A percentile compares a stretch with the other conserved stretches of the same genome.
These are phyloP conservation scores for Ichthyophthirius multifiliis DNA, from an alignment of 169 alveolate genomes.

Conservation along the genomic window DNA sequence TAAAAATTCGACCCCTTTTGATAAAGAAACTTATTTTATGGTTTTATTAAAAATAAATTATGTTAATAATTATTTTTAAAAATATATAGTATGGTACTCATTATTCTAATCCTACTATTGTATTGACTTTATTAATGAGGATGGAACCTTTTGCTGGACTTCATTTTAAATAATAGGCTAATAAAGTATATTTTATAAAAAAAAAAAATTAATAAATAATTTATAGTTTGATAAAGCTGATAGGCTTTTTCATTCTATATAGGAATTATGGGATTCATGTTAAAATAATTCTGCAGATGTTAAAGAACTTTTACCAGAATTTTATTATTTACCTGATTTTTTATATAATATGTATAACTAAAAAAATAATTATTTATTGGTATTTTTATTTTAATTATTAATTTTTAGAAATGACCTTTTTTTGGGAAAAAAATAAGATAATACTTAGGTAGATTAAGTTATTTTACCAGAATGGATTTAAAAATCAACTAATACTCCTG, in stretches of 20 bases:
- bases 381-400: conserved; percentile 10
- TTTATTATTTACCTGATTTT: conserved; percentile 68
- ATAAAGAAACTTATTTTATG: conserved; percentile 23
- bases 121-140: conserved; percentile 56
- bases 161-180: conserved; percentile 41
- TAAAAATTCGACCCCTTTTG: conserved; percentile 18
- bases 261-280: conserved; percentile 53
- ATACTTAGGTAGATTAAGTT: conserved; percentile 27
- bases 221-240: conserved; percentile 57
- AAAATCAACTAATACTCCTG: conserved; percentile 30
- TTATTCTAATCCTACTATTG: conserved; percentile 66
- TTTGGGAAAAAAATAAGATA: conserved; percentile 23
- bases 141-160: conserved; percentile 63
- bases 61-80: neutral
- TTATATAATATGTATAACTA: conserved; percentile 41
- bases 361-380: conserved; percentile 22
- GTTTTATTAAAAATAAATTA: neutral
- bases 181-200: neutral
- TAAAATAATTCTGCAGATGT: conserved; percentile 56
- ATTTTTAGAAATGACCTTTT: conserved; percentile 15
- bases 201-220: neutral
- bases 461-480: conserved; percentile 36
- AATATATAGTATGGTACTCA: conserved; percentile 60
- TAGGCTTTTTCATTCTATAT: conserved; percentile 56
- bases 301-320: conserved; percentile 75